Percentiles rank a stretch among this genome's conserved stretches.
Conservation (phyloP, 768 basidiomycete genomes). For the Pleurotus platypus region DNA sequence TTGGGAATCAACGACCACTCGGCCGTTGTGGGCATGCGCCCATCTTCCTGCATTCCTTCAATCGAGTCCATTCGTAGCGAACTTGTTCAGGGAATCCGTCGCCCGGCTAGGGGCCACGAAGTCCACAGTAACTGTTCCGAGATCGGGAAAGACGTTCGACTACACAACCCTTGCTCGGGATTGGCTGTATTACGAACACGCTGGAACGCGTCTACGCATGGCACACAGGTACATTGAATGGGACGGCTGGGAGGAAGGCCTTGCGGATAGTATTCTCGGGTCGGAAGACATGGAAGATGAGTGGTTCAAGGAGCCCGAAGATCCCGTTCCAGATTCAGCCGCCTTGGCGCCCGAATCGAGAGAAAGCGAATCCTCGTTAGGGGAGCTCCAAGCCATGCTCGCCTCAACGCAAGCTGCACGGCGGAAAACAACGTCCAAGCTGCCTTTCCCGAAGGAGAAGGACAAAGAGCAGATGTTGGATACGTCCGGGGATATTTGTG, state of each 20-base stretch:
- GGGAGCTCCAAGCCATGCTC: neutral
- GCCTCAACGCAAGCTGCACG: constrained; percentile 8
- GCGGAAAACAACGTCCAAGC: constrained; percentile 37
- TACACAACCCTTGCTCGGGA: constrained; percentile 51
- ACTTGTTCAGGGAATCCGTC: constrained; percentile 67
- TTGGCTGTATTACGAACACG: constrained; percentile 72
- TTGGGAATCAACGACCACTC: constrained; percentile 87
- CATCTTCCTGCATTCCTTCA: constrained; percentile 80
- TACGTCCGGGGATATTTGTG: constrained; percentile 72
- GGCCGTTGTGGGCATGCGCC: constrained; percentile 82
- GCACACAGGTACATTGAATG: constrained; percentile 83
- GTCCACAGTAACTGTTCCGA: constrained; percentile 16
- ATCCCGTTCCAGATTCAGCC: constrained; percentile 11
- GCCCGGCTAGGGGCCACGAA: constrained; percentile 36
- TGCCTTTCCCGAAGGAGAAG: constrained; percentile 56
- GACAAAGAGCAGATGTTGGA: constrained; percentile 70
- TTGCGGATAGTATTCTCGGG: constrained; percentile 72
- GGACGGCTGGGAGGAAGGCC: constrained; percentile 91
- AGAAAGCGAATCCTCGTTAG: constrained; percentile 1
- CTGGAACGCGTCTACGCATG: constrained; percentile 63
- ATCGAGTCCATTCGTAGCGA: constrained; percentile 69
- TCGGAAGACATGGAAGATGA: constrained; percentile 68
- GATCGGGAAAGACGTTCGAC: constrained; percentile 16
- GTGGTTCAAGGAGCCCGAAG: constrained; percentile 53
- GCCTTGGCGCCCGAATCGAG: neutral